These are phyloP conservation scores for Lactarius psammicola DNA, from an alignment of 768 basidiomycete genomes.

Conservation along the genomic window DNA sequence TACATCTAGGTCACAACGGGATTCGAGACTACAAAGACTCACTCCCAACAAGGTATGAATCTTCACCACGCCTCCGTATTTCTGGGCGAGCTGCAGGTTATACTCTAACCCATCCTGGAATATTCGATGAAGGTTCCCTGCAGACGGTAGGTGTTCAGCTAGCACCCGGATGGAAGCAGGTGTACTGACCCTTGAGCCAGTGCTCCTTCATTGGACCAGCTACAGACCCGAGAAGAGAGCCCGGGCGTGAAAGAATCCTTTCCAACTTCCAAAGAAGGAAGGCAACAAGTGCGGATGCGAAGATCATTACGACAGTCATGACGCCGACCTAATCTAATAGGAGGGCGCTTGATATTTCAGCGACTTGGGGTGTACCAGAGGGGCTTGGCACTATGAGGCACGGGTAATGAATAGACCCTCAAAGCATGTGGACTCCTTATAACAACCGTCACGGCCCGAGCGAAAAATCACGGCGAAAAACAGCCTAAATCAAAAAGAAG, in stretches of 20 bases:
- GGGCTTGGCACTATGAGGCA: no score
- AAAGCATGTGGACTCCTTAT: no score
- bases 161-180: no score
- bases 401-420: no score
- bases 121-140: conserved; percentile 38
- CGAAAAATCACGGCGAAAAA: no score
- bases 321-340: background rate
- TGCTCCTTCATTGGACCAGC: conserved; percentile 37
- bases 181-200: conserved; percentile 37
- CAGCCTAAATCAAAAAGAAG: no score
- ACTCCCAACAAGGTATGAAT: conserved; percentile 40
- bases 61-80: conserved; percentile 39
- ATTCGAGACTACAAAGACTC: conserved; percentile 28
- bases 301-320: background rate
- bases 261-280: conserved; percentile 30
- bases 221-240: conserved; percentile 31
- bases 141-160: background rate
- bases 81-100: conserved; percentile 34
- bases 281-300: conserved; percentile 14
- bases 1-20: conserved; percentile 20
- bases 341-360: background rate
- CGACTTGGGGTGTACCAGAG: no score
- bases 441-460: no score
- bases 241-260: conserved; percentile 15
- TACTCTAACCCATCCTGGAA: conserved; percentile 38